phyloP scores from a whole-genome alignment of 352 stramenopile genomes.

The Globisporangium apiculatum region DNA sequence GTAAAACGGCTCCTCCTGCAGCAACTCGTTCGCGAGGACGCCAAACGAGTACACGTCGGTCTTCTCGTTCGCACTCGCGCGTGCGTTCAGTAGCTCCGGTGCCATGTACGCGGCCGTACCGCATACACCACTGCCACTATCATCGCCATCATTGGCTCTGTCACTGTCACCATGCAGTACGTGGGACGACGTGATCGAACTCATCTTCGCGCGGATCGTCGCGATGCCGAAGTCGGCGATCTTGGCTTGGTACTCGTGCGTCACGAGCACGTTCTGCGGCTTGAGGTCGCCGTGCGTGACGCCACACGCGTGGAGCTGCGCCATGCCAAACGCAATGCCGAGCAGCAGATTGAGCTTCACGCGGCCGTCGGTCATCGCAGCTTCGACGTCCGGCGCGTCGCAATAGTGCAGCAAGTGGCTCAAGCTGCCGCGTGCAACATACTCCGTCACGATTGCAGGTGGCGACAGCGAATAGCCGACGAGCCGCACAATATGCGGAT shows the following conservation, averaged over 20 bases:
- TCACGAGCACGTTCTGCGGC: slow-evolving; percentile 61
- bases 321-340: slow-evolving; percentile 25
- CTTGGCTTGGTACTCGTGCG: slow-evolving; percentile 62
- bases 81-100: slow-evolving; percentile 27
- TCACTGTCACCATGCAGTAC: slow-evolving; percentile 17
- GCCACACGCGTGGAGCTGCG: slow-evolving; percentile 25
- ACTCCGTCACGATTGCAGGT: slow-evolving; percentile 28
- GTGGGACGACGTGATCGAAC: too few species aligned
- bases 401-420: slow-evolving; percentile 9
- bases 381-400: slow-evolving; percentile 5
- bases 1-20: slow-evolving; percentile 27
- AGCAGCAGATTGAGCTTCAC: slow-evolving; percentile 30
- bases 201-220: too few species aligned
- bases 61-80: slow-evolving; percentile 18
- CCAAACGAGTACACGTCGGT: slow-evolving; percentile 37
- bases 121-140: slow-evolving; percentile 22
- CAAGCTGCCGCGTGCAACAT: slow-evolving; percentile 20
- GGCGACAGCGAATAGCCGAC: slow-evolving; percentile 25
- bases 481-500: slow-evolving; percentile 33
- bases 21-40: slow-evolving; percentile 33
- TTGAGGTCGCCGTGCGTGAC: slow-evolving; percentile 62
- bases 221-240: slow-evolving; percentile 71
- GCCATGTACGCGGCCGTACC: slow-evolving; percentile 52
- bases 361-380: slow-evolving; percentile 32
- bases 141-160: slow-evolving; percentile 12